Evolutionary conservation across 129 eudicot species (phyloP).

Genomic region (Lactuca sativa): DNA sequence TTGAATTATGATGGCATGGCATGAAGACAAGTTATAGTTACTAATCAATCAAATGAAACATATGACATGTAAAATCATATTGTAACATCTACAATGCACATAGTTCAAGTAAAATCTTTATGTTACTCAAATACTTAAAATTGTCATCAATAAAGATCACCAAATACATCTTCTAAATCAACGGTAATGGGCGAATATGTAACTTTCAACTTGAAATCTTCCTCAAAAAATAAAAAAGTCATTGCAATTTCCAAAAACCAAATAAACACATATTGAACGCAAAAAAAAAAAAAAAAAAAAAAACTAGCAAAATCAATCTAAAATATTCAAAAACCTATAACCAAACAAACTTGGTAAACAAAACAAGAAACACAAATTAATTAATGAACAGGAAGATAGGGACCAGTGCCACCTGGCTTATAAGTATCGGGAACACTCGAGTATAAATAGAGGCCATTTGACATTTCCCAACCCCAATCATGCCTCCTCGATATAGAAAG

Average conservation of each 20-base stretch:
- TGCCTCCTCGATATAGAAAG: slow-evolving; percentile 44
- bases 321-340: not conserved
- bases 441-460: slow-evolving; percentile 56
- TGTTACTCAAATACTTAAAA: not conserved
- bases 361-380: not conserved
- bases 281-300: no score
- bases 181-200: not conserved
- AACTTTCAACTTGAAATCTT: no score
- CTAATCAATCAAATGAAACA: no score
- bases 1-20: no score
- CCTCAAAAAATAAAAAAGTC: not conserved
- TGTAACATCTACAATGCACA: no score
- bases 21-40: no score
- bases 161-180: no score
- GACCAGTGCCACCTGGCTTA: slow-evolving; percentile 68
- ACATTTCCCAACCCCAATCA: slow-evolving; percentile 92
- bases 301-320: not conserved
- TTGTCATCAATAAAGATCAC: not conserved
- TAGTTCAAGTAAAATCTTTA: no score
- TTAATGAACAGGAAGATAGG: slow-evolving; percentile 32
- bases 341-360: not conserved
- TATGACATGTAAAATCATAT: no score
- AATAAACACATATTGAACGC: not conserved
- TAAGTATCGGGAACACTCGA: slow-evolving; percentile 65
- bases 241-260: not conserved